These are phyloP conservation scores for Apium graveolens DNA, from an alignment of 129 eudicot genomes.

Conservation along the genomic window DNA sequence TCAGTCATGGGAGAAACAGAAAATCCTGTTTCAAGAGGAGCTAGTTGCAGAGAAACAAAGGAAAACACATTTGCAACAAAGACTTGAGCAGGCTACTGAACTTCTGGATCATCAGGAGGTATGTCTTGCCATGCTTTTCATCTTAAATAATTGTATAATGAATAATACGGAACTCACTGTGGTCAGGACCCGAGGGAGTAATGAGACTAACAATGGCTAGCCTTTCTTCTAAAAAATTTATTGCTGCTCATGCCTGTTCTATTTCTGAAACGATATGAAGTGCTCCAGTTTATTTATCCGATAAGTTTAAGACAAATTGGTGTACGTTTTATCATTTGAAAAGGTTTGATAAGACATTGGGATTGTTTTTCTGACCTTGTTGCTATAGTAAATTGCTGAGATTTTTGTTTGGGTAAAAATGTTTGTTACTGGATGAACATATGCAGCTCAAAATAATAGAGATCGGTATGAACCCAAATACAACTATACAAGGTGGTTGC, in stretches of 20 bases:
- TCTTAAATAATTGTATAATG: neutral
- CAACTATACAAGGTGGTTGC: neutral
- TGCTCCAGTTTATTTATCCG: neutral
- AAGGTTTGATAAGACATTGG: neutral
- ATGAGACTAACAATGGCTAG: neutral
- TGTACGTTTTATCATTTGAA: neutral
- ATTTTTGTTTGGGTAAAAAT: neutral
- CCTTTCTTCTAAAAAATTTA: neutral
- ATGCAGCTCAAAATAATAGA: neutral
- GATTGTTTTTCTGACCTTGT: neutral
- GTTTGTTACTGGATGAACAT: neutral
- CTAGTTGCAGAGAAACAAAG: conserved; percentile 60
- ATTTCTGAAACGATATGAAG: no score
- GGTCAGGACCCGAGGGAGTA: neutral
- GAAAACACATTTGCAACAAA: conserved; percentile 42
- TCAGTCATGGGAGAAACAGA: conserved; percentile 91
- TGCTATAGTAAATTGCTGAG: neutral
- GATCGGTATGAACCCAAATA: neutral
- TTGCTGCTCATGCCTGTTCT: neutral
- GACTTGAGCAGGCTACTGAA: conserved; percentile 48
- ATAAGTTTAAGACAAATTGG: neutral
- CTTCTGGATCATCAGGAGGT: conserved; percentile 67
- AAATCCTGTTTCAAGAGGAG: conserved; percentile 63
- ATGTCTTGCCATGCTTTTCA: conserved; percentile 14
- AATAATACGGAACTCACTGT: neutral